Conservation (phyloP, 1,139 yeast species). For the Suhomyces yuchorum region DNA sequence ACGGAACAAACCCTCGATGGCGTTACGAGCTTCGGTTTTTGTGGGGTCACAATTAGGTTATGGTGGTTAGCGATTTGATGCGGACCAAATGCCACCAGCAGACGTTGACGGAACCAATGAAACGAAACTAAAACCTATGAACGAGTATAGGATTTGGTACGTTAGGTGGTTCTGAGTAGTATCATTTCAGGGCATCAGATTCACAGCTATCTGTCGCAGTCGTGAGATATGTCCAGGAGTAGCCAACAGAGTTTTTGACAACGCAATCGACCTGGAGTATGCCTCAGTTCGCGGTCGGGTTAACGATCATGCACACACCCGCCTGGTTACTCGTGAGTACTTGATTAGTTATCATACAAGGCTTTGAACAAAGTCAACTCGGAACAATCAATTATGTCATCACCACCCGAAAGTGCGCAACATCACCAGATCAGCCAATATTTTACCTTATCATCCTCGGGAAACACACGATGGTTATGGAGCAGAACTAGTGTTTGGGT, state of each 20-base stretch:
- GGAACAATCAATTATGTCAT: background rate
- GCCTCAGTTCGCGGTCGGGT: background rate
- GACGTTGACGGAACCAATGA: background rate
- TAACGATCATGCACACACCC: background rate
- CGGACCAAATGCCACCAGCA: background rate
- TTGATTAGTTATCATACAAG: background rate
- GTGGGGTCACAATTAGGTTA: background rate
- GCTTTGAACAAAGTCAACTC: background rate
- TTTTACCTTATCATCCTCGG: background rate
- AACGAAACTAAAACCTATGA: background rate
- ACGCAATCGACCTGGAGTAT: background rate
- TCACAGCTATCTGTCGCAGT: too few relatives aligned
- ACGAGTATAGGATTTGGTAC: too few relatives aligned
- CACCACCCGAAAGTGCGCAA: background rate
- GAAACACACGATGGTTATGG: background rate
- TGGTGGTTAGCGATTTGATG: background rate
- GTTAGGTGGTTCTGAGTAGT: too few relatives aligned
- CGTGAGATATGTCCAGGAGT: too few relatives aligned
- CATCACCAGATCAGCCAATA: background rate
- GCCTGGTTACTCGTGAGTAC: background rate
- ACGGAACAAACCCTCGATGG: background rate
- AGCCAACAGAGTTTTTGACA: too few relatives aligned
- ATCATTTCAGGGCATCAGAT: too few relatives aligned
- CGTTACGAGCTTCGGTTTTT: background rate
- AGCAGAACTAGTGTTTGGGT: background rate